Evolutionary conservation across 768 basidiomycete species (phyloP).

Genomic region (Suillus discolor): DNA sequence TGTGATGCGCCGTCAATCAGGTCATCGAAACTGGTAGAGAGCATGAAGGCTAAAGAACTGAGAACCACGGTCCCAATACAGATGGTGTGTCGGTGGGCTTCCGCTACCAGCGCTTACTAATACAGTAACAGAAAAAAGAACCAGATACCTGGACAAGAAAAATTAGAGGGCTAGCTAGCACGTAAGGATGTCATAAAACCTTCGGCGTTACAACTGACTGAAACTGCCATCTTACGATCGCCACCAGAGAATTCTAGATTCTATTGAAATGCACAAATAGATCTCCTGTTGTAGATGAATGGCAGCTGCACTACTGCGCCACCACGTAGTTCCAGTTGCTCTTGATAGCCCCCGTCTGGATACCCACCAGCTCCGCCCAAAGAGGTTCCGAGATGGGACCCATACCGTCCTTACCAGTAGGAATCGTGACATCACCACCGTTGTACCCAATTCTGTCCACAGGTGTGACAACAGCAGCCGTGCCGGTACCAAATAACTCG

Average conservation of each 20-base stretch:
- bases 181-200: background rate
- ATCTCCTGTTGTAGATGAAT: background rate
- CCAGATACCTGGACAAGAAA: background rate
- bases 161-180: background rate
- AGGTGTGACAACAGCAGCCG: constrained; percentile 55
- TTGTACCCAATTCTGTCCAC: constrained; percentile 61
- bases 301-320: constrained; percentile 20
- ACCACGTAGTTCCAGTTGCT: constrained; percentile 80
- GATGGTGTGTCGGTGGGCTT: background rate
- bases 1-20: background rate
- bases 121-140: background rate
- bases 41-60: background rate
- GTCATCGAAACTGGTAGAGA: background rate
- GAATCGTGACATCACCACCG: constrained; percentile 54
- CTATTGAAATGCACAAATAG: background rate
- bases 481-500: constrained; percentile 54
- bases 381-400: constrained; percentile 61
- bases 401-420: constrained; percentile 71
- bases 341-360: constrained; percentile 76
- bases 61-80: background rate
- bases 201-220: background rate
- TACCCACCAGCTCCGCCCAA: constrained; percentile 51
- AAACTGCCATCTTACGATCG: background rate
- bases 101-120: background rate
- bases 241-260: background rate